A percentile compares a stretch with the other conserved stretches of the same genome.
These are phyloP conservation scores for Coriaria nepalensis DNA, from an alignment of 306 rosid species.

Conservation along the genomic window DNA sequence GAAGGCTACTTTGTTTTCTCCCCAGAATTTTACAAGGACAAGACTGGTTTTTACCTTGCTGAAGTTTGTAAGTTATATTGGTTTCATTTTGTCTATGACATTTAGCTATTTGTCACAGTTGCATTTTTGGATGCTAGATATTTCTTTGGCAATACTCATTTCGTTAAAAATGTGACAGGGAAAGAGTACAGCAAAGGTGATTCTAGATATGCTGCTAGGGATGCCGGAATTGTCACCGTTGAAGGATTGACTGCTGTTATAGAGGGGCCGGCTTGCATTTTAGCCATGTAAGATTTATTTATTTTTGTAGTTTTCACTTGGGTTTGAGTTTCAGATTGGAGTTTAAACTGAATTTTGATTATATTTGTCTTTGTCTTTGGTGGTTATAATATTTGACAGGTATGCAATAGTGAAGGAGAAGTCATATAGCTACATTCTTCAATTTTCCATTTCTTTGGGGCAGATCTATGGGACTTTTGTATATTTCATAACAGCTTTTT, in stretches of 20 bases:
- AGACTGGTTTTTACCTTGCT: slow-evolving; percentile 50
- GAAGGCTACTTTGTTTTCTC: slow-evolving; percentile 81
- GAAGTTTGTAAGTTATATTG: slow-evolving; percentile 73
- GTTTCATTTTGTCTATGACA: background rate
- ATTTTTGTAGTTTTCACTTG: background rate
- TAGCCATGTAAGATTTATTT: slow-evolving; percentile 57
- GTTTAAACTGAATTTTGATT: background rate
- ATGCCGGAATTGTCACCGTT: slow-evolving; percentile 51
- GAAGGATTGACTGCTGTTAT: slow-evolving; percentile 68
- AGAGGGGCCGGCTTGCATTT: slow-evolving; percentile 79
- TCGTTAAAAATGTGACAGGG: slow-evolving; percentile 34
- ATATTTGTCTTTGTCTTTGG: background rate
- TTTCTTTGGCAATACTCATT: slow-evolving; percentile 3
- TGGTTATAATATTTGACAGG: slow-evolving; percentile 27
- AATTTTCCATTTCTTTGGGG: slow-evolving; percentile 70
- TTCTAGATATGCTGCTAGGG: slow-evolving; percentile 77
- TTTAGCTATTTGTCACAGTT: background rate
- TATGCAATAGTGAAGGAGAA: slow-evolving; percentile 65
- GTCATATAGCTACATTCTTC: slow-evolving; percentile 67
- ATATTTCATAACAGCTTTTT: slow-evolving; percentile 49
- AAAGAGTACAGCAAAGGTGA: slow-evolving; percentile 98
- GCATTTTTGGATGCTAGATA: too few species aligned
- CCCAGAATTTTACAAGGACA: slow-evolving; percentile 71
- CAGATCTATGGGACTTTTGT: slow-evolving; percentile 69
- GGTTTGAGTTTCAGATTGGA: background rate